Base-by-base conservation (phyloP, 345 rosid species). In the Eucalyptus cloeziana region DNA sequence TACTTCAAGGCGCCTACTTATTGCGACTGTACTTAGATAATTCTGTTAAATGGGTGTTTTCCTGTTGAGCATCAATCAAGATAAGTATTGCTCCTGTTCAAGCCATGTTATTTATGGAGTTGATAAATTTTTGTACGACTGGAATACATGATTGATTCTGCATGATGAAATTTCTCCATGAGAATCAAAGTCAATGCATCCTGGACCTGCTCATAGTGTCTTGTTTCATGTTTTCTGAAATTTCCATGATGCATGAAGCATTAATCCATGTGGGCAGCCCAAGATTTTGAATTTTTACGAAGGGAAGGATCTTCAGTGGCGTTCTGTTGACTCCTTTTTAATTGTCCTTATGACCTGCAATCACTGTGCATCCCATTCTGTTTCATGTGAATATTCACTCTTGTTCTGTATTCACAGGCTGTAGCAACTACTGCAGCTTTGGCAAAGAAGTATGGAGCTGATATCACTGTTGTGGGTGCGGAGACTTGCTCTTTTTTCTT, bases 391-490 rank as follows among this genome's bases (percentile, higher is more conserved):
- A 40, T 58, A 81, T 83, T 40, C 56, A 62, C 64, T 24, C 62
- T 88, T 88, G 44, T 27, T 83, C 87, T n/a, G 40, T 40, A 85
- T 89, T 64, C n/a, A 88, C 91, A 97, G 99, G 99, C 99, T 87
- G 95, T 95, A 91, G 96, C 98, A 87, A 96, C 99, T 85, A 91
- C 95, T 71, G 94, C 99, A 91, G 95, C 96, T 87, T 92, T 97
- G 93, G 99, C 98, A 44, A 96, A 94, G 88, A 96, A 95, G 91
- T 96, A 96, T 89, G 98, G 96, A 43, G 98, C 99, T 91, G 99
- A 96, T 89, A 95, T 97, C 88, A 96, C 99, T 4, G 99, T 97
- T 86, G 99, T 96, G 47, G 94, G 99, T 96, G 90, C 37, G 94
- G 60, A 13, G n/a, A 85, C 51, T 90, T 87, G 44, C 88, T 64